Conservation (phyloP, 306 rosid genomes). For the Cicer chorassanicum region DNA sequence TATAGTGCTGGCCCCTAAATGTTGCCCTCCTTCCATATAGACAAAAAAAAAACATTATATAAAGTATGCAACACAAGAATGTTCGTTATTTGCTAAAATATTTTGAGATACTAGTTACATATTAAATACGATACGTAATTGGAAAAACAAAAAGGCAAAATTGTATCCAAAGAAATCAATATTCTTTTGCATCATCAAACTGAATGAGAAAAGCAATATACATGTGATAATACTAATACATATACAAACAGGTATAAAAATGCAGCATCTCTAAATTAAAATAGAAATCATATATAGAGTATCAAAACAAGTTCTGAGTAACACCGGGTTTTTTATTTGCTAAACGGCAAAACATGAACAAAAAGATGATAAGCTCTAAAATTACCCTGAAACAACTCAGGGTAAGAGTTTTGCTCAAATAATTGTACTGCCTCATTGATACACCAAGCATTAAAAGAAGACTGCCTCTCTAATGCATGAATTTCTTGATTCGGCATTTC, state of each 20-base stretch:
- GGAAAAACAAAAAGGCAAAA: background rate
- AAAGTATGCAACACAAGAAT: background rate
- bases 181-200: slow-evolving; percentile 27
- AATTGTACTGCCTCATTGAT: slow-evolving; percentile 56
- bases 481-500: slow-evolving; percentile 66
- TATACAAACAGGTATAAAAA: background rate
- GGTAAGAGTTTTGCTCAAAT: slow-evolving; percentile 41
- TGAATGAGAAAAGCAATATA: slow-evolving; percentile 16
- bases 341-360: slow-evolving; percentile 21
- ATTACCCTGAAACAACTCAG: slow-evolving; percentile 80
- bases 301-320: slow-evolving; percentile 24
- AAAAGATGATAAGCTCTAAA: slow-evolving; percentile 29
- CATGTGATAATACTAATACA: slow-evolving; percentile 1
- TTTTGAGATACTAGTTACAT: background rate
- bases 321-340: background rate
- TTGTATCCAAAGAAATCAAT: slow-evolving; percentile 4
- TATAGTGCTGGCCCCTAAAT: background rate
- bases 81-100: slow-evolving; percentile 10
- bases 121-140: background rate
- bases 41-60: background rate
- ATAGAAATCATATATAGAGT: slow-evolving; percentile 26
- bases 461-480: slow-evolving; percentile 61
- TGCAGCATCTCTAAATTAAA: slow-evolving; percentile 21
- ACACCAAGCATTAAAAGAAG: slow-evolving; percentile 52
- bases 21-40: background rate